Base-by-base conservation (phyloP, 2,329 filamentous ascomycete species). In the Fusarium mundagurra region DNA sequence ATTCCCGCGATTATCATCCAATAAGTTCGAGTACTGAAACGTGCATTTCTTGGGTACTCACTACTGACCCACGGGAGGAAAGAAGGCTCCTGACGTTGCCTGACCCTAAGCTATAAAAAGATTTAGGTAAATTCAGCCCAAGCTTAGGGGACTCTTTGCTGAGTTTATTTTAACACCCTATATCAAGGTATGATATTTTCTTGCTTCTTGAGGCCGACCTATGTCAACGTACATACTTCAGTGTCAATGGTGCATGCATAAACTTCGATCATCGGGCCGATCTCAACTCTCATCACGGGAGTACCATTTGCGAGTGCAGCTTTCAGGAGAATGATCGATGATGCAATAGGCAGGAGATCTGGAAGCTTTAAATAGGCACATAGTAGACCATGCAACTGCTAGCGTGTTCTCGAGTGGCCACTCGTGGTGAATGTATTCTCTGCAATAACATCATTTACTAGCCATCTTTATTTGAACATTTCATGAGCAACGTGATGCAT, bases 241-340 rank as follows among this genome's bases (percentile, higher is more conserved):
- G 34, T 38, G 45, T 60, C 24, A 36, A 43, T 33, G 29, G 33
- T 54, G 20, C 18, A 54, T 48, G 34, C 38, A 61, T 38, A 62
- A 38, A 66, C 48, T 68, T 73, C 54, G 39, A 61, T 33, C 57
- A 34, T 74, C 68, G 60, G 68, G 31, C 68, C 57, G 72, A 74
- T 50, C 67, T 38, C 36, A 38, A 20, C 36, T 54, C 43, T 60
- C 44, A 24, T 27, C 33, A 29, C n/a, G 45, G 22, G 24, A 54
- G 33, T 45, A 44, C 44, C 22, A 34, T 44, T 58, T 57, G 36
- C 22, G 36, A 47, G 34, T 16, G 24, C 16, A 31, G 24, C 45
- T 22, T 41, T 34, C 14, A 11, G 39, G 14, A 24, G 27, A 33
- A 45, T 18, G 24, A 44, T 64, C 34, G 29, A 31, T 41, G 50